phyloP scores from a whole-genome alignment of 176 grass and related monocot genomes.

The Chrysopogon serrulatus region DNA sequence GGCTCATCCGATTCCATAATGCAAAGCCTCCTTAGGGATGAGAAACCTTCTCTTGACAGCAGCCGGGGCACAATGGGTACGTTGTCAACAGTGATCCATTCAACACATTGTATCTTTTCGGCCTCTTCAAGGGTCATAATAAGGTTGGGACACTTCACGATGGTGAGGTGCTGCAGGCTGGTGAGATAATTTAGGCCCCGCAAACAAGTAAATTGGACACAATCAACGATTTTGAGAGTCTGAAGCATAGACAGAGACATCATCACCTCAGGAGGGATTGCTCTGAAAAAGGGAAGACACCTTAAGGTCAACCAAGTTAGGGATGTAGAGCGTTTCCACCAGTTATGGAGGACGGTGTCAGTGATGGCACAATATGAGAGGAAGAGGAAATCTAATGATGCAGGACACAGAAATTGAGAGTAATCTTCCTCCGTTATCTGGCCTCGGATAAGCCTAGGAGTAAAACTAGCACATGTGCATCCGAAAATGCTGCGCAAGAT shows the following conservation, averaged over 20 bases:
- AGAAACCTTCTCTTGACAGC: not conserved
- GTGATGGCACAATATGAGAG: not conserved
- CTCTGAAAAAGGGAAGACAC: not conserved
- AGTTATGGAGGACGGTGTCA: not conserved
- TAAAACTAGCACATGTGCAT: not conserved
- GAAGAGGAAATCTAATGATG: not conserved
- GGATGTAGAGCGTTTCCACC: not conserved
- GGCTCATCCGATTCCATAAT: not conserved
- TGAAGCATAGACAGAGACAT: not conserved
- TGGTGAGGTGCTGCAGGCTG: not conserved
- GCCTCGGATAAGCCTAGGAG: not conserved
- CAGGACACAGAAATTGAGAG: not conserved
- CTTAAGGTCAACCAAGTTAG: not conserved
- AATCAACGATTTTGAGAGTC: fast-evolving
- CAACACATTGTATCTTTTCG: not conserved
- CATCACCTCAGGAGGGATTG: not conserved
- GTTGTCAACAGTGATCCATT: not conserved
- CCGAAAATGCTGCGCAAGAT: not conserved
- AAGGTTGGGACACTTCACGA: not conserved
- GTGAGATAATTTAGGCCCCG: not conserved
- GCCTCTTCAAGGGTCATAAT: not conserved
- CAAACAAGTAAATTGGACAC: not conserved
- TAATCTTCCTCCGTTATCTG: not conserved
- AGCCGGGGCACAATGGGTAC: not conserved
- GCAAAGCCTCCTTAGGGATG: not conserved